Base-by-base conservation (phyloP, 805 yeast species). In the Kodamaea fukazawae region DNA sequence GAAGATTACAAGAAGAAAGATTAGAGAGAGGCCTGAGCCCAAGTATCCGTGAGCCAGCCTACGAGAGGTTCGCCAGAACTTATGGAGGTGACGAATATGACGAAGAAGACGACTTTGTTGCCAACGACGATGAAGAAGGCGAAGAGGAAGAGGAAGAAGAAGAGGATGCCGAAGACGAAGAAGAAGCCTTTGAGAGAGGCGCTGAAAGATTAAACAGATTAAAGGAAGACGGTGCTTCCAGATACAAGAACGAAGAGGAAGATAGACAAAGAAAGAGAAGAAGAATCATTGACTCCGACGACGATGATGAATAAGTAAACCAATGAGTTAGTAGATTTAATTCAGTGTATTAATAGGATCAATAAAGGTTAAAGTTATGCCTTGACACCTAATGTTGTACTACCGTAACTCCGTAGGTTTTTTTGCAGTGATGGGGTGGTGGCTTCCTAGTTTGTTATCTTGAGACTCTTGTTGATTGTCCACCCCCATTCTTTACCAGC, bases 1-100 rank as follows among this genome's bases (percentile, higher is more conserved):
- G 78, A 52, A 76, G 76, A 42, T 64, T 71, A 46, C 81, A 79
- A 48, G 81, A 74, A 42, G 90, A 82, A 54, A 68, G 77, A 46
- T 47, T 71, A 38, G 83, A 77, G 40, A 67, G 82, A 35, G 61
- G 70, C 7, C 66, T 64, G 28, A 55, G 66, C 16, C 65, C 70
- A 9, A 51, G 54, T 7, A 45, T 48, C 8, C 44, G 55, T 7
- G 68, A 60, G 30, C 62, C 71, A 2, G 58, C 70, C 2, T 68
- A 66, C 50, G 71, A 65, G 43, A 49, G 67, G 36, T 62, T 58
- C 43, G 69, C 61, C 37, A 57, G 63, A 38, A 57, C 65, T 3
- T 67, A 66, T 41, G 70, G 62, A 4, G 57, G 52, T 22, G 49
- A 48, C n/a, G 48, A 48, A 32, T 64, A 64, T 40, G 70, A 65